These are phyloP conservation scores for Pleurotus tuoliensis DNA, from an alignment of 768 basidiomycete species.

Conservation along the genomic window DNA sequence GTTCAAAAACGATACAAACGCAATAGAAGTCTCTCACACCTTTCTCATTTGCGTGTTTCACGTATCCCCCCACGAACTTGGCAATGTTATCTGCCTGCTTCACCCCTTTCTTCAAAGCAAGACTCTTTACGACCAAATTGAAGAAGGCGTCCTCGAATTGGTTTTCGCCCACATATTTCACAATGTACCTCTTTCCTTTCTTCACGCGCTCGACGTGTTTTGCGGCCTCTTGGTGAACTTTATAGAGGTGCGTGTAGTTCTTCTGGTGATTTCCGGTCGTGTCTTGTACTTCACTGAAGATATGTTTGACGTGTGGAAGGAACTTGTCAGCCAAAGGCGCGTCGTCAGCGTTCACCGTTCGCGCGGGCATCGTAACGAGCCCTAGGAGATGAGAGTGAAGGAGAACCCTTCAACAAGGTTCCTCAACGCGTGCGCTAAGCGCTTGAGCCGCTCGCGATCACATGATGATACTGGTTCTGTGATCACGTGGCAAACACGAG, in stretches of 20 bases:
- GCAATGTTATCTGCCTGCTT: slow-evolving; percentile 69
- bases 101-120: slow-evolving; percentile 80
- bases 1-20: background rate
- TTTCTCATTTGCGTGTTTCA: slow-evolving; percentile 71
- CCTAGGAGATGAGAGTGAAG: background rate
- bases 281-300: slow-evolving; percentile 77
- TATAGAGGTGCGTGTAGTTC: slow-evolving; percentile 80
- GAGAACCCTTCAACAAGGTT: no score
- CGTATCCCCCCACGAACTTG: slow-evolving; percentile 81
- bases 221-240: slow-evolving; percentile 68
- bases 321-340: background rate
- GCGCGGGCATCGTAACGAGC: slow-evolving; percentile 9
- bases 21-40: slow-evolving; percentile 37
- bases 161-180: slow-evolving; percentile 71
- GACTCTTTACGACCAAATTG: slow-evolving; percentile 51
- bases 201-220: slow-evolving; percentile 43
- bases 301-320: slow-evolving; percentile 42
- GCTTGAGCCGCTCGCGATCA: background rate
- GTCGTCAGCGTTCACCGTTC: background rate
- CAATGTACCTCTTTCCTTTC: slow-evolving; percentile 33
- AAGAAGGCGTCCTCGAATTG: slow-evolving; percentile 68
- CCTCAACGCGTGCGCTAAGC: no score
- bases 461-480: background rate
- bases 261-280: slow-evolving; percentile 83
- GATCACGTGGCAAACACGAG: slow-evolving; percentile 6